Conservation (phyloP, 2,329 filamentous ascomycete species). For the Calonectria pseudoreteaudii region DNA sequence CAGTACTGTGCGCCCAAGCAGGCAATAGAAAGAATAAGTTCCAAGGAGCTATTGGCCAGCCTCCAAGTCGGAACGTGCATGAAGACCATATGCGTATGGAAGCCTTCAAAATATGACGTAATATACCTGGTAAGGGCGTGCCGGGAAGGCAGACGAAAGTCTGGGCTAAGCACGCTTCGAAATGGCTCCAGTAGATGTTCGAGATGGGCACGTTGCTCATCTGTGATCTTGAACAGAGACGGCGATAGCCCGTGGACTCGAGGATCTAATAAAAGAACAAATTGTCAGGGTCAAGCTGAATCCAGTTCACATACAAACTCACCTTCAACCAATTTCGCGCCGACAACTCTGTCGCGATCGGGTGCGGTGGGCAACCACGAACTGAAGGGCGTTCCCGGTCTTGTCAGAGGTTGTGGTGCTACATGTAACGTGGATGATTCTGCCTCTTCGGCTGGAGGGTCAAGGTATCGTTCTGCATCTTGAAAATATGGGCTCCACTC, state of each 20-base stretch:
- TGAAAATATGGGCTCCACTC: slow-evolving; percentile 54
- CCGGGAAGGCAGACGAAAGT: slow-evolving; percentile 49
- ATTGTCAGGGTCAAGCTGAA: not conserved
- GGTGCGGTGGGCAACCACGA: slow-evolving; percentile 53
- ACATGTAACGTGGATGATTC: slow-evolving; percentile 20
- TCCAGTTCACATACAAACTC: not conserved
- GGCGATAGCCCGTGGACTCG: slow-evolving; percentile 32
- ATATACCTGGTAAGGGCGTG: slow-evolving; percentile 51
- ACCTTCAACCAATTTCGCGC: slow-evolving; percentile 22
- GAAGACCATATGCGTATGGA: slow-evolving; percentile 53
- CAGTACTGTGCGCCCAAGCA: slow-evolving; percentile 53
- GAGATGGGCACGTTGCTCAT: slow-evolving; percentile 48
- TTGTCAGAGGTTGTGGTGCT: not conserved
- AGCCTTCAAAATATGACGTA: slow-evolving; percentile 51
- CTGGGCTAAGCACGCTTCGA: slow-evolving; percentile 42
- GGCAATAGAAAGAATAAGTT: slow-evolving; percentile 48
- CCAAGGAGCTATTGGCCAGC: slow-evolving; percentile 45
- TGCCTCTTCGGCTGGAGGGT: slow-evolving; percentile 31
- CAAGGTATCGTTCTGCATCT: slow-evolving; percentile 32
- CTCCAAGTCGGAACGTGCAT: slow-evolving; percentile 51
- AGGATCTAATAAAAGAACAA: slow-evolving; percentile 12
- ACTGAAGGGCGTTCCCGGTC: slow-evolving; percentile 51
- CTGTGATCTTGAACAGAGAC: slow-evolving; percentile 45
- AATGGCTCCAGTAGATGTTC: slow-evolving; percentile 41
- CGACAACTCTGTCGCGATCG: slow-evolving; percentile 42